Evolutionary conservation across 108 stramenopile genomes (phyloP).

Genomic region (Nannochloropsis salina): DNA sequence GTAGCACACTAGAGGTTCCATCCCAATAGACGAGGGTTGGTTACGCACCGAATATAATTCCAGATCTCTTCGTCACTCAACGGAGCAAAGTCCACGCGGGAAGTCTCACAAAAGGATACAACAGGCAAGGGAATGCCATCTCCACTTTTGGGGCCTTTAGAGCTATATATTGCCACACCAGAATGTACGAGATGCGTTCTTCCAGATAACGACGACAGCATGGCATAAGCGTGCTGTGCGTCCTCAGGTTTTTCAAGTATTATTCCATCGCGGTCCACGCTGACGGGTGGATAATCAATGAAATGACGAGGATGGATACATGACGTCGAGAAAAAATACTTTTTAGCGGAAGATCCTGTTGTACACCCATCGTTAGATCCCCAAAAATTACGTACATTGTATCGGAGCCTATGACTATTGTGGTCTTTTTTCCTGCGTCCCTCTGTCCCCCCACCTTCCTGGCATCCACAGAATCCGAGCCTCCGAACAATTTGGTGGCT

Average conservation of each 20-base stretch:
- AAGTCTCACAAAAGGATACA: conserved; percentile 69
- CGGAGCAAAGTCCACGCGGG: conserved; percentile 66
- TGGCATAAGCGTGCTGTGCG: conserved; percentile 62
- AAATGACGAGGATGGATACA: background rate
- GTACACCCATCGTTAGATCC: background rate
- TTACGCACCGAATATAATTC: conserved; percentile 60
- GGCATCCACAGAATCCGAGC: background rate
- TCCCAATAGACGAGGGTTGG: too few relatives aligned
- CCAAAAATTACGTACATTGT: conserved; percentile 47
- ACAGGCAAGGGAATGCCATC: conserved; percentile 34
- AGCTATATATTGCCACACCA: conserved; percentile 67
- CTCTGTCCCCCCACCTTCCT: background rate
- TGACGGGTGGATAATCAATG: background rate
- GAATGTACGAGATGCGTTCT: conserved; percentile 77
- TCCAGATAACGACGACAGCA: conserved; percentile 69
- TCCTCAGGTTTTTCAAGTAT: conserved; percentile 78
- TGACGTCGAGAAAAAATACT: background rate
- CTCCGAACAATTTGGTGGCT: background rate
- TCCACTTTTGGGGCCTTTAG: conserved; percentile 30
- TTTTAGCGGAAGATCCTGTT: background rate
- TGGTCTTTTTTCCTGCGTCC: background rate
- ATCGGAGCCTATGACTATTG: conserved; percentile 54
- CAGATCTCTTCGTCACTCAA: conserved; percentile 65
- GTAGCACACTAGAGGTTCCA: too few relatives aligned
- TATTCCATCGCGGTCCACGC: conserved; percentile 44